Evolutionary conservation across 2,329 filamentous ascomycete genomes (phyloP).

Genomic region (Ceratocystis papillata): DNA sequence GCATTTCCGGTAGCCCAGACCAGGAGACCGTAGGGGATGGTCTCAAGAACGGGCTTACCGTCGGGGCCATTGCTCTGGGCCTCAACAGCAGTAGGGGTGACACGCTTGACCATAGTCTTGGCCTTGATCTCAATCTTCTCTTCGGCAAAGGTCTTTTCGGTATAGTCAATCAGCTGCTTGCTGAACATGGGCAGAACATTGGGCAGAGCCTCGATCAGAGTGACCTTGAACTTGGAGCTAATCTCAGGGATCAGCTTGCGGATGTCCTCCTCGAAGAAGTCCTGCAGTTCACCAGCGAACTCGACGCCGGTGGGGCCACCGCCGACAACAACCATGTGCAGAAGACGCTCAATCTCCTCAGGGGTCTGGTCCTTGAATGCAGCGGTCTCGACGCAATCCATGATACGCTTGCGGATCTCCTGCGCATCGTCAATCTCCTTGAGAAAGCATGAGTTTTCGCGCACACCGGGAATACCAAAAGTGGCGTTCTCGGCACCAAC

Average conservation of each 20-base stretch:
- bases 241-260: slow-evolving; percentile 98
- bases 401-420: slow-evolving; percentile 93
- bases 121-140: slow-evolving; percentile 96
- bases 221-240: slow-evolving; percentile 89
- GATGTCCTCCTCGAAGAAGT: slow-evolving; percentile 97
- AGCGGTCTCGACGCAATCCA: slow-evolving; percentile 98
- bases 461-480: slow-evolving; percentile 92
- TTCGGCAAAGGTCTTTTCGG: slow-evolving; percentile 97
- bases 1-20: slow-evolving; percentile 99
- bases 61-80: slow-evolving; percentile 73
- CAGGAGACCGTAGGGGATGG: slow-evolving; percentile 85
- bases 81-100: slow-evolving; percentile 86
- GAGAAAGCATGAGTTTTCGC: slow-evolving; percentile 91
- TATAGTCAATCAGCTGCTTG: slow-evolving; percentile 98
- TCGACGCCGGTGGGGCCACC: slow-evolving; percentile 95
- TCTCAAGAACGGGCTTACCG: slow-evolving; percentile 69
- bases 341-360: slow-evolving; percentile 81
- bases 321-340: slow-evolving; percentile 95
- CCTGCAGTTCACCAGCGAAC: slow-evolving; percentile 94
- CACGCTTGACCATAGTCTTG: slow-evolving; percentile 98
- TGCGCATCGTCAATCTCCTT: slow-evolving; percentile 98
- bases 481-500: slow-evolving; percentile 98
- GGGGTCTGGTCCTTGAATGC: slow-evolving; percentile 91
- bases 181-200: slow-evolving; percentile 97
- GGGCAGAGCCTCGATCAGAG: slow-evolving; percentile 90